A percentile compares a stretch with the other conserved stretches of the same genome.
Conservation (phyloP, 1,284 basidiomycete species). For the Xerocomus nothofagi region DNA sequence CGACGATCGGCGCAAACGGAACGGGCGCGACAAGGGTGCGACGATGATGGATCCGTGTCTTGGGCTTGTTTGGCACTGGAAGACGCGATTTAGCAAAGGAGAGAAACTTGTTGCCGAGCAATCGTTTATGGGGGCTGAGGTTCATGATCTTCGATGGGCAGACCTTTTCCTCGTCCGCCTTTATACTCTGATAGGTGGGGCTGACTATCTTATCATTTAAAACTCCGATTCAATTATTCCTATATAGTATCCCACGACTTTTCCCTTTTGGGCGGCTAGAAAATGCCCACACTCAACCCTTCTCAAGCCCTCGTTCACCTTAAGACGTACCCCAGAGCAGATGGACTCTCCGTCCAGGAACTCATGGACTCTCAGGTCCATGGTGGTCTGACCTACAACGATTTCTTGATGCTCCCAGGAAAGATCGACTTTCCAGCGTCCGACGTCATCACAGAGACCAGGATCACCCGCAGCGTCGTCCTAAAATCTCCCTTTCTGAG, state of each 20-base stretch:
- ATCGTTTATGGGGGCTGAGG: slow-evolving; percentile 13
- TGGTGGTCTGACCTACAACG: slow-evolving; percentile 97
- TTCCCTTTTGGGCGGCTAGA: slow-evolving; percentile 28
- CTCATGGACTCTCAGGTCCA: slow-evolving; percentile 89
- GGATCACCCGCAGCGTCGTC: slow-evolving; percentile 87
- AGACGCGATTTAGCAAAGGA: slow-evolving; percentile 26
- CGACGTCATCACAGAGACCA: slow-evolving; percentile 82
- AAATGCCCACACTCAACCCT: slow-evolving; percentile 52
- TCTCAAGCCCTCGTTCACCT: slow-evolving; percentile 73
- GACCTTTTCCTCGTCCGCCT: too few species aligned
- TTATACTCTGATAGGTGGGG: slow-evolving; percentile 13
- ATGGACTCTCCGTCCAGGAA: slow-evolving; percentile 86
- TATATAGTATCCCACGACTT: slow-evolving; percentile 8
- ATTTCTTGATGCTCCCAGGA: slow-evolving; percentile 92
- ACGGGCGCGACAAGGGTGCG: slow-evolving; percentile 18
- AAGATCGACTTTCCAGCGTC: slow-evolving; percentile 92
- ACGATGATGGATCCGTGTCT: slow-evolving; percentile 7
- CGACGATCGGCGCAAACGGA: slow-evolving; percentile 31
- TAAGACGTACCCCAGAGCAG: slow-evolving; percentile 68
- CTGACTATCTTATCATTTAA: slow-evolving; percentile 13
- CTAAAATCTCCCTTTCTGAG: slow-evolving; percentile 98
- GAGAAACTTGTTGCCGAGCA: slow-evolving; percentile 20
- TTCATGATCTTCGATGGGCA: slow-evolving; percentile 9
- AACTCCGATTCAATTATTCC: slow-evolving; percentile 12
- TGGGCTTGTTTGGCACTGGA: slow-evolving; percentile 22